Evolutionary conservation across 371 early-diverging fungal species (phyloP).

Genomic region (Choanephora cucurbitarum): DNA sequence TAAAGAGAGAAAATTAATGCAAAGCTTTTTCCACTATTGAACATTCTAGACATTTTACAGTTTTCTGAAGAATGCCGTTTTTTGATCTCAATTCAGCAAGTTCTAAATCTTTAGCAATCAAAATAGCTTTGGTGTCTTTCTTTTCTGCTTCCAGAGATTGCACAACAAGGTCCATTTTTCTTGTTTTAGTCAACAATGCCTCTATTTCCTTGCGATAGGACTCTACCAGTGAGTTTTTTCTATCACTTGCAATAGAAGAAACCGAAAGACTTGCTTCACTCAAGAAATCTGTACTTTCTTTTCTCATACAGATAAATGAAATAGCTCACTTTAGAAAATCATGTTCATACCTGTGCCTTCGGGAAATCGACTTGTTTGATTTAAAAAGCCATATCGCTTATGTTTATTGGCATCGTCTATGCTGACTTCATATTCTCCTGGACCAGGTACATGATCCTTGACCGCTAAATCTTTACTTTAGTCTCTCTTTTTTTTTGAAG

Average conservation of each 20-base stretch:
- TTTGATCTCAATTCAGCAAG: slow-evolving; percentile 37
- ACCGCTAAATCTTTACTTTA: slow-evolving; percentile 14
- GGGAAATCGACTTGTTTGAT: slow-evolving; percentile 33
- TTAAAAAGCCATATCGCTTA: slow-evolving; percentile 36
- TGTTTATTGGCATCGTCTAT: slow-evolving; percentile 25
- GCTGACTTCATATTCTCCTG: slow-evolving; percentile 43
- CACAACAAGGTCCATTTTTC: slow-evolving; percentile 30
- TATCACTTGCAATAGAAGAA: slow-evolving; percentile 19
- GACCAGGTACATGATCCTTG: slow-evolving; percentile 47
- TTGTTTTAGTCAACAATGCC: slow-evolving; percentile 30
- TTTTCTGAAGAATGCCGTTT: slow-evolving; percentile 34
- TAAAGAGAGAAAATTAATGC: slow-evolving; percentile 1
- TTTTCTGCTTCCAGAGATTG: slow-evolving; percentile 30
- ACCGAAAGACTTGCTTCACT: not conserved
- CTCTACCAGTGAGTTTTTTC: slow-evolving; percentile 29
- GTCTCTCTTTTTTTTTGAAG: not conserved
- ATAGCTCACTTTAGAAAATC: not conserved
- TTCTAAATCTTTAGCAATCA: slow-evolving; percentile 31
- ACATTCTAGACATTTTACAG: slow-evolving; percentile 13
- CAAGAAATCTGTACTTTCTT: not conserved
- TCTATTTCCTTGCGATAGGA: slow-evolving; percentile 46
- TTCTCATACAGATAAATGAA: too few relatives aligned
- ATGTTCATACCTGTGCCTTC: slow-evolving; percentile 9
- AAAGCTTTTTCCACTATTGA: not conserved
- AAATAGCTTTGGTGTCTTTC: slow-evolving; percentile 15